A percentile compares a stretch with the other conserved stretches of the same genome.
These are phyloP conservation scores for Lagenidium giganteum DNA, from an alignment of 352 stramenopile species.

Conservation along the genomic window DNA sequence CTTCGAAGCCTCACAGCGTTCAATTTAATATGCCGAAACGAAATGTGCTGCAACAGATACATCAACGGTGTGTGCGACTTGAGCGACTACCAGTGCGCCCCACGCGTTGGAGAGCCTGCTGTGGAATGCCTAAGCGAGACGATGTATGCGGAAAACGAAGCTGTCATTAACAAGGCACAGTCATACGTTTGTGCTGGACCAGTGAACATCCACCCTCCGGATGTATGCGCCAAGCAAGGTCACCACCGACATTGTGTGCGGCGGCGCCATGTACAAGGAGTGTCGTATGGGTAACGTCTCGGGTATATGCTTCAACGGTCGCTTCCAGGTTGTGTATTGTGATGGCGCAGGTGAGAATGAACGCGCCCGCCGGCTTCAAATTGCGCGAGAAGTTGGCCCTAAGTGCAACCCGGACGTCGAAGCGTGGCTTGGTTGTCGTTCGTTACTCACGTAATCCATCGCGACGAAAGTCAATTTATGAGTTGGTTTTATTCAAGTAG, in stretches of 20 bases:
- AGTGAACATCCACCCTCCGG: conserved; percentile 7
- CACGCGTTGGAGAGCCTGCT: conserved; percentile 12
- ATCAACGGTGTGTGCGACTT: conserved; percentile 20
- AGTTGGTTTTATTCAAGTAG: no score
- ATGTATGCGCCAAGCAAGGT: conserved; percentile 3
- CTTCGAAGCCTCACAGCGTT: conserved; percentile 8
- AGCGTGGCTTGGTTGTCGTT: conserved; percentile 30
- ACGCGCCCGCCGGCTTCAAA: conserved; percentile 27
- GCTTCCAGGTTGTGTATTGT: conserved; percentile 40
- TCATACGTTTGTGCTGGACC: not conserved
- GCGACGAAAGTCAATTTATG: no score
- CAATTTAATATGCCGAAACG: conserved; percentile 21
- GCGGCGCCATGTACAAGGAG: conserved; percentile 24
- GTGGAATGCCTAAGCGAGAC: conserved; percentile 11
- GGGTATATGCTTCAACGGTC: conserved; percentile 37
- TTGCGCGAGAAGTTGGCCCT: conserved; percentile 15
- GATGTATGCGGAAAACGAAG: not conserved
- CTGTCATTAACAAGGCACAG: not conserved
- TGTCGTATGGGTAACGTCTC: conserved; percentile 13
- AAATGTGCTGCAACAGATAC: conserved; percentile 36
- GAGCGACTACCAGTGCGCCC: conserved; percentile 24
- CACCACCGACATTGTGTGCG: conserved; percentile 23
- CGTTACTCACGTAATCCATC: no score
- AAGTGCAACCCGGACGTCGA: conserved; percentile 26
- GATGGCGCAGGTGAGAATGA: conserved; percentile 27